Evolutionary conservation across 2,329 filamentous ascomycete species (phyloP), one percentile per base, ranked within the genome.

Genomic region (Verticillium nonalfalfae): DNA sequence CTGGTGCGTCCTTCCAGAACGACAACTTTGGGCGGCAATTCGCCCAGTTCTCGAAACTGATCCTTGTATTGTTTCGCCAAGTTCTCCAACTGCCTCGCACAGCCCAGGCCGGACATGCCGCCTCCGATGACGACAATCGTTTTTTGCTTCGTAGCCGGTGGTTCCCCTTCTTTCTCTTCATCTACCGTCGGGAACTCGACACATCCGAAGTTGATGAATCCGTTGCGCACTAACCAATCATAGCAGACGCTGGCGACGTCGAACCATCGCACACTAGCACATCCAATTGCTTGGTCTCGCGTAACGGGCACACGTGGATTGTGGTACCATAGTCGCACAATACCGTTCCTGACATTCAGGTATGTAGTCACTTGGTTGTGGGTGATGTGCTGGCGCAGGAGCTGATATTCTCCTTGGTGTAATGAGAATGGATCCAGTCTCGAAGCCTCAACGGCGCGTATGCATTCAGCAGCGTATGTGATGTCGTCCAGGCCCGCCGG

Each of bases 141-240:
- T 71, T 88, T 92, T 66, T 85, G 82, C 67, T 81, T 84, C 4
- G 60, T 71, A 3, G 5, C 3, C 11, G 45, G 45, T 5, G 10
- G 45, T 52, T 52, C 45, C 26, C 26, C n/a, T 52, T n/a, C n/a
- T 52, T 52, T 52, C 18, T 52, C 45, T 7, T 52, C 45, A n/a
- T 33, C 60, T 18, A 56, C 45, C 56, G 76, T 72, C 39, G 85
- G 84, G n/a, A 93, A 78, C 69, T 93, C 86, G 2, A 95, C 84
- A 73, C 95, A 98, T 15, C 96, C 95, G 73, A 93, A 97, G 74
- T 99, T 99, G 78, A 99, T 96, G 73, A 96, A 97, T 21, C 95
- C 95, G 66, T 90, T 87, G 63, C 94, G 88, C 61, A 93, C 81
- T 18, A 99, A 84, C 94, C 94, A 99, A 73, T 96, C 88, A 71